A percentile compares a stretch with the other conserved stretches of the same genome.
phyloP scores from a whole-genome alignment of 257 asterid species.

The Nicotiana obtusifolia region DNA sequence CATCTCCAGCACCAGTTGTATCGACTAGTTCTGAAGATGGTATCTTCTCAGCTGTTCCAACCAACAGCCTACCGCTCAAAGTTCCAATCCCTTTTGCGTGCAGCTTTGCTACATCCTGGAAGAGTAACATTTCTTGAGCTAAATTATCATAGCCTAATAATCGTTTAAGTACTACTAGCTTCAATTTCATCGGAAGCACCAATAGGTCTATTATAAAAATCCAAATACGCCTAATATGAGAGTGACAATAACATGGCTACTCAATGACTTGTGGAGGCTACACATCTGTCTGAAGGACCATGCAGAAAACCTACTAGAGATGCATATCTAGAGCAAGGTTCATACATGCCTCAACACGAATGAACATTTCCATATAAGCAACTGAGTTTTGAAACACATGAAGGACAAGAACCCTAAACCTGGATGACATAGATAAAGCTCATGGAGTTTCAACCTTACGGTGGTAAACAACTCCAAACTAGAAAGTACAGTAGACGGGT shows the following conservation, averaged over 20 bases:
- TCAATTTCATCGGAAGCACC: background rate
- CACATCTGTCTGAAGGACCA: background rate
- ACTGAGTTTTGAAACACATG: background rate
- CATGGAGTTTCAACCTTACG: background rate
- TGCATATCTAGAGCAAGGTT: background rate
- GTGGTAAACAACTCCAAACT: background rate
- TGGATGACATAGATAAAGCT: background rate
- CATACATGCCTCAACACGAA: background rate
- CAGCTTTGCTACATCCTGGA: slow-evolving; percentile 43
- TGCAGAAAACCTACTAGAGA: background rate
- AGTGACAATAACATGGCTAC: background rate
- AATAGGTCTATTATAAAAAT: background rate
- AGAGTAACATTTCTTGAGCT: background rate
- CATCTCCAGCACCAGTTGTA: slow-evolving; percentile 98
- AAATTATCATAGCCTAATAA: background rate
- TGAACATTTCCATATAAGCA: background rate
- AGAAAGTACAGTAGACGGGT: background rate
- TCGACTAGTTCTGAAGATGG: slow-evolving; percentile 78
- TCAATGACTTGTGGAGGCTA: background rate
- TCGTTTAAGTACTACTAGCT: background rate
- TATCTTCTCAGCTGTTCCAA: slow-evolving; percentile 87
- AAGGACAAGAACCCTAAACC: background rate
- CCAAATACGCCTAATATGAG: background rate
- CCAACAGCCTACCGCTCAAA: slow-evolving; percentile 54
- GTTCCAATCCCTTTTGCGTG: slow-evolving; percentile 70